A percentile compares a stretch with the other conserved stretches of the same genome.
phyloP scores from a whole-genome alignment of 1,139 yeast genomes.

The Yamadazyma oceani region DNA sequence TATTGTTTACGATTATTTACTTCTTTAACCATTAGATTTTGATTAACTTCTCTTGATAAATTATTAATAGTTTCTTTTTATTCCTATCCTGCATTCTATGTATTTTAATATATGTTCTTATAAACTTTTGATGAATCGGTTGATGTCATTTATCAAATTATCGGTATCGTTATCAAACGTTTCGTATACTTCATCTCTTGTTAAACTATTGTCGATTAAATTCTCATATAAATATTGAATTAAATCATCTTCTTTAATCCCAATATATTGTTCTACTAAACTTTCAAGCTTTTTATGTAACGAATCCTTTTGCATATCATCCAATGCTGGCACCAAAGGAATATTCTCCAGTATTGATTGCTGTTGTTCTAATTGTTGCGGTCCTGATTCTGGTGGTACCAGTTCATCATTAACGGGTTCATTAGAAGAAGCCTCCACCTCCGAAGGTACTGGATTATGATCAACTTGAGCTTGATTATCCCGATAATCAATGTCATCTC shows the following conservation, averaged over 20 bases:
- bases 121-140: conserved; percentile 20
- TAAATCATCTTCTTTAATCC: conserved; percentile 52
- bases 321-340: neutral
- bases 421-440: too few relatives aligned
- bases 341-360: too few relatives aligned
- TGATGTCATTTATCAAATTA: conserved; percentile 41
- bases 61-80: conserved; percentile 3
- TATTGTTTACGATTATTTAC: conserved; percentile 4
- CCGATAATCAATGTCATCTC: neutral
- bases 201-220: conserved; percentile 30
- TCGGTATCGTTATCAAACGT: conserved; percentile 58
- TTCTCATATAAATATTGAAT: conserved; percentile 42
- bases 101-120: conserved; percentile 3
- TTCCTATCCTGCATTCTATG: conserved; percentile 4
- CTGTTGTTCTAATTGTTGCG: too few relatives aligned
- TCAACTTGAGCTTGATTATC: neutral
- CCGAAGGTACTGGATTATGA: too few relatives aligned
- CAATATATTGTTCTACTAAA: conserved; percentile 52
- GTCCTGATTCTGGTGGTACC: too few relatives aligned
- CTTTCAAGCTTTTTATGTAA: conserved; percentile 32
- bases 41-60: neutral
- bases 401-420: too few relatives aligned
- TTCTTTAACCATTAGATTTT: conserved; percentile 3
- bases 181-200: conserved; percentile 45
- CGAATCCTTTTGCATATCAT: neutral